These are phyloP conservation scores for Carpinus fangiana DNA, from an alignment of 306 rosid genomes.

Conservation along the genomic window DNA sequence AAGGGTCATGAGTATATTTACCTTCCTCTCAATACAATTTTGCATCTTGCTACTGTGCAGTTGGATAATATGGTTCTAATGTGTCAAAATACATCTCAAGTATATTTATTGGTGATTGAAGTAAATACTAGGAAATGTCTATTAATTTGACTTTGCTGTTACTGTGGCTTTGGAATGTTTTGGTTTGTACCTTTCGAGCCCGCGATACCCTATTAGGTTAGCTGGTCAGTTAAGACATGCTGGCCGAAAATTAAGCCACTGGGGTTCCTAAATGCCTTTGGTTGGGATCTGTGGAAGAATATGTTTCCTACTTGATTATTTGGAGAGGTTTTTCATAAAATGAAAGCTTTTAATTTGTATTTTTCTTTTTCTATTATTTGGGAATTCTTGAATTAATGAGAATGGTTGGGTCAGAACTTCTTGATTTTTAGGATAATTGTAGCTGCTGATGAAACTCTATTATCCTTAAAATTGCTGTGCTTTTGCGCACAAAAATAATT, in stretches of 20 bases:
- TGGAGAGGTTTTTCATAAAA: background rate
- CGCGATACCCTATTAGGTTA: background rate
- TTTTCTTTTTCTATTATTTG: background rate
- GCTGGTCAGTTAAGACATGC: background rate
- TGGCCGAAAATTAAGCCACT: background rate
- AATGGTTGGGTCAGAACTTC: background rate
- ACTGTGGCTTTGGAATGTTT: background rate
- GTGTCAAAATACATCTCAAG: background rate
- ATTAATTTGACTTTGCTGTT: background rate
- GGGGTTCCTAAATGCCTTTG: background rate
- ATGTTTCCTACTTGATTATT: background rate
- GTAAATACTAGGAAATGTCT: background rate
- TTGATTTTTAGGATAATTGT: background rate
- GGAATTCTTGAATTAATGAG: background rate
- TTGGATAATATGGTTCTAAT: background rate
- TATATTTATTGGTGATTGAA: no score
- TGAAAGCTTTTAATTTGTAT: background rate
- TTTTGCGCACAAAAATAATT: background rate
- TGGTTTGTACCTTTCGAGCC: background rate
- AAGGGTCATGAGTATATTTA: background rate
- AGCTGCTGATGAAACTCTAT: constrained; percentile 2
- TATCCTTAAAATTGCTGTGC: background rate
- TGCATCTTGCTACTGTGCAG: background rate
- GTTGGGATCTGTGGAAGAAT: constrained; percentile 4
- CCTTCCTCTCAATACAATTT: background rate